A percentile compares a stretch with the other conserved stretches of the same genome.
Conservation (phyloP, 306 rosid species). For the Quercus agrifolia region DNA sequence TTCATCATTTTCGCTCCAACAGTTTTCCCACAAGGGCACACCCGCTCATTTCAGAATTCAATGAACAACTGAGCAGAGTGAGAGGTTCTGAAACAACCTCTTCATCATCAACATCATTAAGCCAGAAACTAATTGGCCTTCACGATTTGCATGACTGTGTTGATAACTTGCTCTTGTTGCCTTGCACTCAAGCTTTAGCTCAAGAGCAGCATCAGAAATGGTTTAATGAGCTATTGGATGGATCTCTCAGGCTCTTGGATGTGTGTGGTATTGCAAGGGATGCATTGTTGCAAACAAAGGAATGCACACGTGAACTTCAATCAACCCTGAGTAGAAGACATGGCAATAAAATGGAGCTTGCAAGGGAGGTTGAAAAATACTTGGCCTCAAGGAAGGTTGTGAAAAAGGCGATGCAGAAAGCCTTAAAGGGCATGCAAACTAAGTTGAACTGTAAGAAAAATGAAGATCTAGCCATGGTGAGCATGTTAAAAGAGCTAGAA, state of each 20-base stretch:
- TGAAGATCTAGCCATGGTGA: constrained; percentile 24
- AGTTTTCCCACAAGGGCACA: constrained; percentile 27
- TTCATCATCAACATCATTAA: constrained; percentile 11
- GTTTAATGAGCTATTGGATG: constrained; percentile 2
- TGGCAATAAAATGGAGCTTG: neutral
- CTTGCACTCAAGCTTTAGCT: neutral
- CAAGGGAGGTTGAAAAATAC: constrained; percentile 14
- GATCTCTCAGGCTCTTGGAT: constrained; percentile 21
- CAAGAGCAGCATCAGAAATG: neutral
- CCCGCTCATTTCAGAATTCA: constrained; percentile 12
- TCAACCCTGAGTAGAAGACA: constrained; percentile 8
- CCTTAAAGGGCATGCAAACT: constrained; percentile 26
- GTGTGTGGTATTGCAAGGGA: constrained; percentile 20
- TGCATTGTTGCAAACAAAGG: constrained; percentile 15
- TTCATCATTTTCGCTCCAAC: constrained; percentile 7
- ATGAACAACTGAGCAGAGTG: constrained; percentile 18
- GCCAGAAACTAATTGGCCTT: constrained; percentile 13
- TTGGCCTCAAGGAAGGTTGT: constrained; percentile 26
- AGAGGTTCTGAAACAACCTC: constrained; percentile 20
- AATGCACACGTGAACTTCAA: constrained; percentile 18
- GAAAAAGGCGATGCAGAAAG: constrained; percentile 27
- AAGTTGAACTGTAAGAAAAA: constrained; percentile 22
- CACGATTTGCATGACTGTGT: constrained; percentile 10
- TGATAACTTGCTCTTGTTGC: constrained; percentile 3
- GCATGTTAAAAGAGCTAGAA: constrained; percentile 31